phyloP scores from a whole-genome alignment of 2,329 filamentous ascomycete genomes.

The Trichoderma semiorbis region DNA sequence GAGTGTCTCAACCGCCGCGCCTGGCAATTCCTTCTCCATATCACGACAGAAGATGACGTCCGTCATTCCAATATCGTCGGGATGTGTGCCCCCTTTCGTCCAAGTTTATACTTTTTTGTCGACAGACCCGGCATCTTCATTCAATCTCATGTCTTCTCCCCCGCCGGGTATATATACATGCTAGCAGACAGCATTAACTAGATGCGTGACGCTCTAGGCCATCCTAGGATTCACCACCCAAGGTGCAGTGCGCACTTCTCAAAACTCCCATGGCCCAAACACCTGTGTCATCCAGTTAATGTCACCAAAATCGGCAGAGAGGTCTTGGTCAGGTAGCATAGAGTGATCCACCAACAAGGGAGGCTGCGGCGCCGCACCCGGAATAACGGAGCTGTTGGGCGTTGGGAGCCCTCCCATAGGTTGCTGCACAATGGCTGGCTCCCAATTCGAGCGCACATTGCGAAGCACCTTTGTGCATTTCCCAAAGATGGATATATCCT shows the following conservation, averaged over 20 bases:
- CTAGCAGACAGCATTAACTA: not conserved
- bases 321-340: slow-evolving; percentile 20
- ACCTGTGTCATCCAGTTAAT: slow-evolving; percentile 38
- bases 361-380: slow-evolving; percentile 16
- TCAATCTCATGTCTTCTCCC: not conserved
- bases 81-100: not conserved
- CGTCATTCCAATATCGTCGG: not conserved
- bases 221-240: not conserved
- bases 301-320: slow-evolving; percentile 33
- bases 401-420: slow-evolving; percentile 29
- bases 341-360: not conserved
- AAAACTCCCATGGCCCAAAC: slow-evolving; percentile 38
- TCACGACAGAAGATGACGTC: not conserved
- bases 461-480: slow-evolving; percentile 37
- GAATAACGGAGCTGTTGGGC: slow-evolving; percentile 26
- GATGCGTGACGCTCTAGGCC: not conserved
- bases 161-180: not conserved
- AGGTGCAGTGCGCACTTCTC: not conserved
- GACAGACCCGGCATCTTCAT: not conserved
- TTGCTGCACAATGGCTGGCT: slow-evolving; percentile 32
- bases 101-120: not conserved
- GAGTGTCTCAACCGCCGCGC: not conserved
- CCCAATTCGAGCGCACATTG: slow-evolving; percentile 35
- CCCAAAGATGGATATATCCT: slow-evolving; percentile 30
- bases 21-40: not conserved